Evolutionary conservation across 495 filamentous ascomycete genomes (phyloP).

Genomic region (Echria macrotheca): DNA sequence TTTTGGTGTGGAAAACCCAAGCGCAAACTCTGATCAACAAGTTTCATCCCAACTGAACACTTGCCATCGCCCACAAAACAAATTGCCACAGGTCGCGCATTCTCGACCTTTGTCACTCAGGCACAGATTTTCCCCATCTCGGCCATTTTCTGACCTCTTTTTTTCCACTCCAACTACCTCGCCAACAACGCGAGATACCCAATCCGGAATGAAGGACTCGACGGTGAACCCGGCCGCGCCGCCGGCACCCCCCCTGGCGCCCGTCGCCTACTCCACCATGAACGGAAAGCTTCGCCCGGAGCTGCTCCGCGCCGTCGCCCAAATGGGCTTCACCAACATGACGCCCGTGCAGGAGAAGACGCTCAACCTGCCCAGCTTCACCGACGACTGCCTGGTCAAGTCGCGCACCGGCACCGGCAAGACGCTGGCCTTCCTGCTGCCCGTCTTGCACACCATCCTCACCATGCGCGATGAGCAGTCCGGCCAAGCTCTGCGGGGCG

Average conservation of each 20-base stretch:
- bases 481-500: no score
- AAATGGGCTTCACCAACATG: constrained; percentile 70
- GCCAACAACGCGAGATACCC: no score
- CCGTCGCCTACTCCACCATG: constrained; percentile 11
- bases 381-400: constrained; percentile 67
- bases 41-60: no score
- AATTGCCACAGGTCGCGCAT: no score
- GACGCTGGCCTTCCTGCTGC: constrained; percentile 85
- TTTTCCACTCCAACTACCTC: no score
- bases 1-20: no score
- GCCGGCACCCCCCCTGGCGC: background rate
- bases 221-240: background rate
- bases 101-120: no score
- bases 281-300: constrained; percentile 34
- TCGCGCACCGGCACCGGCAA: constrained; percentile 92
- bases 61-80: no score
- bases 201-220: no score
- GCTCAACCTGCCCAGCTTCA: constrained; percentile 60
- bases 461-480: constrained; percentile 31
- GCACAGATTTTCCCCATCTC: no score
- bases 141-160: no score
- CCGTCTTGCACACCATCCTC: constrained; percentile 58
- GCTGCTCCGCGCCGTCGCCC: constrained; percentile 58
- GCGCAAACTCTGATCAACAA: no score
- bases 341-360: constrained; percentile 77